These are phyloP conservation scores for Tulasnella sp. DNA, from an alignment of 768 basidiomycete species.

Conservation along the genomic window DNA sequence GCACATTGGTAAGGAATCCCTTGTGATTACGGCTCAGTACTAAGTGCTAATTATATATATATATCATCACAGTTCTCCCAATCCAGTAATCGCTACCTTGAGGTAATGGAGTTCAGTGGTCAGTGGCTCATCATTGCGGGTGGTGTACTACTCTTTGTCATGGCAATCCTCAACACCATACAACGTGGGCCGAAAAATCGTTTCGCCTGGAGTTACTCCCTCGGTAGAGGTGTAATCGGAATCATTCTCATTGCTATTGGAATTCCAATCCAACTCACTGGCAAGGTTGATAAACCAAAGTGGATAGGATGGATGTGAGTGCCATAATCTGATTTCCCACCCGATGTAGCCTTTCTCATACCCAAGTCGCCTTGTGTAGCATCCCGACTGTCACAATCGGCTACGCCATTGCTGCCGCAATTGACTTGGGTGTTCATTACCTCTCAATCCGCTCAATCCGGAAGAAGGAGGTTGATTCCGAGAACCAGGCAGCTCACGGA, in stretches of 20 bases:
- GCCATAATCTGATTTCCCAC: not conserved
- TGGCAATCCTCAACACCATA: not conserved
- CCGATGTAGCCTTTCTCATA: too few species aligned
- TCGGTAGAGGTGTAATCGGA: not conserved
- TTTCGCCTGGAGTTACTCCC: not conserved
- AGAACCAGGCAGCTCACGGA: not conserved
- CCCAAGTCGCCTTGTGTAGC: too few species aligned
- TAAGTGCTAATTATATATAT: too few species aligned
- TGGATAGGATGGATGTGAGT: not conserved
- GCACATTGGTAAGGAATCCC: not conserved
- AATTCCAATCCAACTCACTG: not conserved
- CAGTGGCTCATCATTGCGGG: not conserved
- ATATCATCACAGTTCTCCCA: not conserved
- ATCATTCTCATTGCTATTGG: not conserved
- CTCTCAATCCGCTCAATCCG: not conserved
- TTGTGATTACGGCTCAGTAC: not conserved
- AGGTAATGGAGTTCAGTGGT: not conserved
- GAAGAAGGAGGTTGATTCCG: not conserved
- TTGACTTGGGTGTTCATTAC: not conserved
- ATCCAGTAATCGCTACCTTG: not conserved
- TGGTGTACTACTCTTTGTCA: not conserved
- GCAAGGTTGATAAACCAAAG: not conserved
- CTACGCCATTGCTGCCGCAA: too few species aligned
- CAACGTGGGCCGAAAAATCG: not conserved
- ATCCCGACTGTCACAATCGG: too few species aligned